Evolutionary conservation across 2,329 filamentous ascomycete genomes (phyloP).

Genomic region (Davidsoniella eucalypti): DNA sequence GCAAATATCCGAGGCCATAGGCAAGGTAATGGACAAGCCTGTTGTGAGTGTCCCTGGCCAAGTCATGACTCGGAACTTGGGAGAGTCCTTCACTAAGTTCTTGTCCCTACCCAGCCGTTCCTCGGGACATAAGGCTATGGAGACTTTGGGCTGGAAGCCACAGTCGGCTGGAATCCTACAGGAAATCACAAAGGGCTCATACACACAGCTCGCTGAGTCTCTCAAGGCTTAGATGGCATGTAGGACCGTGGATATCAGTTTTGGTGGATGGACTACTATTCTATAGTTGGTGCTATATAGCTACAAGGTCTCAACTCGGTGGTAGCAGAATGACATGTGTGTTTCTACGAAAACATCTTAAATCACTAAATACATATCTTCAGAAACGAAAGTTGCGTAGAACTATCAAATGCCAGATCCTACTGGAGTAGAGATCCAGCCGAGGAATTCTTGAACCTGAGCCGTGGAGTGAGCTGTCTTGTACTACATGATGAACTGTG

Average conservation of each 20-base stretch:
- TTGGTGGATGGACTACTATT: background rate
- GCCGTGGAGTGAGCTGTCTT: too few species aligned
- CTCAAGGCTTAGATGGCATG: constrained; percentile 6
- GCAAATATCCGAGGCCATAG: constrained; percentile 18
- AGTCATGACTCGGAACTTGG: constrained; percentile 18
- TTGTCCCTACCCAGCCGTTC: constrained; percentile 21
- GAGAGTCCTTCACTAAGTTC: constrained; percentile 21
- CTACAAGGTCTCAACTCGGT: too few species aligned
- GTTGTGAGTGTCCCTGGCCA: constrained; percentile 13
- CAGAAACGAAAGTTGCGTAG: too few species aligned
- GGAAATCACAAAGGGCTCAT: constrained; percentile 19
- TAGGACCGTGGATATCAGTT: background rate
- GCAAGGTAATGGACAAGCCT: constrained; percentile 15
- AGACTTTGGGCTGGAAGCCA: constrained; percentile 24
- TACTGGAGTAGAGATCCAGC: too few species aligned
- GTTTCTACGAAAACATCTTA: background rate
- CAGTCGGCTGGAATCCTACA: constrained; percentile 21
- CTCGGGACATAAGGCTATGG: constrained; percentile 22
- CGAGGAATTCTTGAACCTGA: too few species aligned
- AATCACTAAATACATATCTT: too few species aligned
- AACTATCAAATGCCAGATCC: too few species aligned
- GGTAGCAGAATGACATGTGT: background rate
- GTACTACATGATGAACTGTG: too few species aligned
- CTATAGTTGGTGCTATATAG: background rate
- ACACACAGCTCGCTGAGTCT: constrained; percentile 13